Evolutionary conservation across 2,329 filamentous ascomycete species (phyloP).

Genomic region (Botrytis porri): DNA sequence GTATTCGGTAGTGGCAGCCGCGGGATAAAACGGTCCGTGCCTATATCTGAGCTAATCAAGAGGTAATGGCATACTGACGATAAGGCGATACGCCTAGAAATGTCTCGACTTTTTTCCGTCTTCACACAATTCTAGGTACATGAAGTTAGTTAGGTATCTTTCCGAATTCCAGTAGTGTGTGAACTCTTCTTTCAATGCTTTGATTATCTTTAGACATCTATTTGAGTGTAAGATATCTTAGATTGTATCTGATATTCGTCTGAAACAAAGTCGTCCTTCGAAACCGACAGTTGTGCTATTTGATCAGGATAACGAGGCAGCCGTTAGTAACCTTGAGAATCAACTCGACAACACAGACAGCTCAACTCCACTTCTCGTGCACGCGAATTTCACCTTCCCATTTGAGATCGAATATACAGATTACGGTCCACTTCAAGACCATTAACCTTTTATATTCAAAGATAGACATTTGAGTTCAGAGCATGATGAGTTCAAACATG

Average conservation of each 20-base stretch:
- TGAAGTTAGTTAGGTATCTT: background rate
- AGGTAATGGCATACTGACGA: background rate
- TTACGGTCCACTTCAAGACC: background rate
- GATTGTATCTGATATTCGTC: background rate
- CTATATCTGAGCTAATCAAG: conserved; percentile 1
- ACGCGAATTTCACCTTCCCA: background rate
- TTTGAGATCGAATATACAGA: conserved; percentile 2
- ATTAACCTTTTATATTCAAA: background rate
- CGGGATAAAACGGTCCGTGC: conserved; percentile 7
- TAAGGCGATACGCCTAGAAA: conserved; percentile 6
- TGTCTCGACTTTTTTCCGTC: conserved; percentile 6
- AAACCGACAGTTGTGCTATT: background rate
- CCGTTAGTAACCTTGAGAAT: background rate
- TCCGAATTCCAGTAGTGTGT: background rate
- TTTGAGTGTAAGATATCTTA: background rate
- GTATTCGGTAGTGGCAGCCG: conserved; percentile 6
- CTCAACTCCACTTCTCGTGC: conserved; percentile 6
- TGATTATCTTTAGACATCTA: background rate
- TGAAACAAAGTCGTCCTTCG: background rate
- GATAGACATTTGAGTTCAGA: conserved; percentile 10
- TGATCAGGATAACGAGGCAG: background rate
- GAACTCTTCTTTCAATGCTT: background rate
- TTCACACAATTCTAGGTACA: background rate
- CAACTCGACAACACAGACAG: background rate
- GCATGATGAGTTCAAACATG: conserved; percentile 35